phyloP scores from a whole-genome alignment of 2,329 filamentous ascomycete genomes.

The Colletotrichum lini region DNA sequence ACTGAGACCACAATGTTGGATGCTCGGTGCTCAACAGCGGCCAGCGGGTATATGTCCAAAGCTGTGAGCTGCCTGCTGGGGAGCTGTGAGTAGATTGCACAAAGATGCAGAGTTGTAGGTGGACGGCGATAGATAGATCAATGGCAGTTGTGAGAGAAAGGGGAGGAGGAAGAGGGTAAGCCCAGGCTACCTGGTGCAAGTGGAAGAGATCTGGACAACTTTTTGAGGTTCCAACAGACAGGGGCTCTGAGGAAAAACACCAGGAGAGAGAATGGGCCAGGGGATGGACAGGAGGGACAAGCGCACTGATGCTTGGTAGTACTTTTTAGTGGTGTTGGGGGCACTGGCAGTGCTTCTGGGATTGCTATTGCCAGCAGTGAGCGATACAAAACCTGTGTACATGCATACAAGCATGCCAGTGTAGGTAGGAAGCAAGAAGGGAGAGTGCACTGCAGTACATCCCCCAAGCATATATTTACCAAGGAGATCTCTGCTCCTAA shows the following conservation, averaged over 20 bases:
- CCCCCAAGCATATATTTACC: no score
- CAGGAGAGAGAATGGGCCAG: conserved; percentile 26
- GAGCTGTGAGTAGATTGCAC: conserved; percentile 23
- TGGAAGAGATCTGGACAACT: conserved; percentile 40
- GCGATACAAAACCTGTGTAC: not conserved
- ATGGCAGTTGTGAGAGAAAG: conserved; percentile 16
- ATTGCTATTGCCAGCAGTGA: not conserved
- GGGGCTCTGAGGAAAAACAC: conserved; percentile 37
- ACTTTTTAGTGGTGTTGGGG: no score
- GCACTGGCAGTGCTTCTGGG: not conserved
- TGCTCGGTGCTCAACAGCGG: not conserved
- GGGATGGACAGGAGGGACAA: conserved; percentile 10
- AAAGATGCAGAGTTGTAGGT: conserved; percentile 30
- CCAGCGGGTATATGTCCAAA: conserved; percentile 34
- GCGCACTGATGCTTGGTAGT: conserved; percentile 13
- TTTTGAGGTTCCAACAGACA: conserved; percentile 41
- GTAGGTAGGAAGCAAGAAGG: no score
- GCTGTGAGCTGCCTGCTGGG: conserved; percentile 17
- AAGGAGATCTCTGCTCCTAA: no score
- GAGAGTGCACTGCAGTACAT: no score
- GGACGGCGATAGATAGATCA: conserved; percentile 26
- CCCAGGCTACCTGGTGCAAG: conserved; percentile 13
- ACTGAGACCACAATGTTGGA: conserved; percentile 10
- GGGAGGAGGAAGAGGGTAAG: conserved; percentile 20
- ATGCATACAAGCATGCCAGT: no score